Conservation (phyloP, 192 early-diverging fungal genomes). For the Rhizoclosmatium sp. region DNA sequence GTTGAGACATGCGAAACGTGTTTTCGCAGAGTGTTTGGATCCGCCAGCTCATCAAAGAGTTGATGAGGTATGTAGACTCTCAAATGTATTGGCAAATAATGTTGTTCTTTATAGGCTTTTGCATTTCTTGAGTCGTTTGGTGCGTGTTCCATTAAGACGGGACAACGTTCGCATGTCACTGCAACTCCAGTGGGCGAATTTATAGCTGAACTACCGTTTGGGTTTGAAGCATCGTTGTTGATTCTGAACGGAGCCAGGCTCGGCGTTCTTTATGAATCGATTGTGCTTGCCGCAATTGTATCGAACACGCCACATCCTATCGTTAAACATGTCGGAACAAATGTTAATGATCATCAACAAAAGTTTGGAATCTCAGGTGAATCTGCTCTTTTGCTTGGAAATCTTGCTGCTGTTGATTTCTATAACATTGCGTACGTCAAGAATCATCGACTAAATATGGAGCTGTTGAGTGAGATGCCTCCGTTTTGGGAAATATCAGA, state of each 20-base stretch:
- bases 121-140: not conserved
- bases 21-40: not conserved
- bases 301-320: not conserved
- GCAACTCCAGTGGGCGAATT: not conserved
- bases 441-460: not conserved
- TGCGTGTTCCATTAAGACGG: not conserved
- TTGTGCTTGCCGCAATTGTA: constrained; percentile 6
- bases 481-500: not conserved
- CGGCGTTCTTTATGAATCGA: not conserved
- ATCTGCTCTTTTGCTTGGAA: not conserved
- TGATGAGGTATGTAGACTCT: not conserved
- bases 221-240: not conserved
- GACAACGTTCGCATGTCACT: not conserved
- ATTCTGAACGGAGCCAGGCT: not conserved
- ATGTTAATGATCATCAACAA: constrained; percentile 7
- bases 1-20: not conserved
- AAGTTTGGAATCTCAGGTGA: not conserved
- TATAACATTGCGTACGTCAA: not conserved
- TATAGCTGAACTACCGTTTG: not conserved
- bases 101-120: not conserved
- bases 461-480: not conserved
- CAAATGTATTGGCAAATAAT: not conserved
- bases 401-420: not conserved
- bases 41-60: not conserved
- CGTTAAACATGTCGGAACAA: not conserved